These are phyloP conservation scores for Fusarium palustre DNA, from an alignment of 2,329 filamentous ascomycete genomes.

Conservation along the genomic window DNA sequence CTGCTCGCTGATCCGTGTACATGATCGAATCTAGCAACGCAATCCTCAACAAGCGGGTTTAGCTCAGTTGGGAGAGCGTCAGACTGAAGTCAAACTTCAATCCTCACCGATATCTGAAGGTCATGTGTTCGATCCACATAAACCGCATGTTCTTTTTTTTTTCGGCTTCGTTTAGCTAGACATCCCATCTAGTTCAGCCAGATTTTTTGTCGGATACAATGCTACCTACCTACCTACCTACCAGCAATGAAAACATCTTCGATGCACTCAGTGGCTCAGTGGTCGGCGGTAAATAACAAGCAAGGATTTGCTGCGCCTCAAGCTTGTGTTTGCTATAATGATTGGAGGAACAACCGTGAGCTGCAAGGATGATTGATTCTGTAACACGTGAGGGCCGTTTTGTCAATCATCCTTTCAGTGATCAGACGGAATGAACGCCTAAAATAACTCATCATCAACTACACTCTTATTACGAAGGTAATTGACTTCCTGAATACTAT, in stretches of 20 bases:
- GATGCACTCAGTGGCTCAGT: too few species aligned
- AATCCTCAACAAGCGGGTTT: conserved; percentile 15
- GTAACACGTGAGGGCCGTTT: neutral
- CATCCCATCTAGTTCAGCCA: neutral
- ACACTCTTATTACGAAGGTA: neutral
- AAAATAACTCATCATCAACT: neutral
- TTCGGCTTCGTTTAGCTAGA: neutral
- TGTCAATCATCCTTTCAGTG: neutral
- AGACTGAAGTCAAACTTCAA: conserved; percentile 40
- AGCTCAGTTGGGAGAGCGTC: conserved; percentile 46
- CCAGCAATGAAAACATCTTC: too few species aligned
- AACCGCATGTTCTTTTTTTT: conserved; percentile 33
- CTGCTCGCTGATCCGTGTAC: fast-evolving
- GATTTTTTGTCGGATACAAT: neutral
- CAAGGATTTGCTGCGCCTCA: neutral
- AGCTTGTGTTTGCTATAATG: neutral
- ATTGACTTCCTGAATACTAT: too few species aligned
- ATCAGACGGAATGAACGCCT: neutral
- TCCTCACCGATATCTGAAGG: conserved; percentile 44
- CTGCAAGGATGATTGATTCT: neutral
- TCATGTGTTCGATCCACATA: conserved; percentile 48
- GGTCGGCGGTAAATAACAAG: neutral
- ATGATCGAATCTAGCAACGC: fast-evolving
- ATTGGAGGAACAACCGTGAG: neutral
- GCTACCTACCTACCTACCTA: too few species aligned